phyloP scores from a whole-genome alignment of 1,284 basidiomycete species.

The Ganoderma leucocontextum region DNA sequence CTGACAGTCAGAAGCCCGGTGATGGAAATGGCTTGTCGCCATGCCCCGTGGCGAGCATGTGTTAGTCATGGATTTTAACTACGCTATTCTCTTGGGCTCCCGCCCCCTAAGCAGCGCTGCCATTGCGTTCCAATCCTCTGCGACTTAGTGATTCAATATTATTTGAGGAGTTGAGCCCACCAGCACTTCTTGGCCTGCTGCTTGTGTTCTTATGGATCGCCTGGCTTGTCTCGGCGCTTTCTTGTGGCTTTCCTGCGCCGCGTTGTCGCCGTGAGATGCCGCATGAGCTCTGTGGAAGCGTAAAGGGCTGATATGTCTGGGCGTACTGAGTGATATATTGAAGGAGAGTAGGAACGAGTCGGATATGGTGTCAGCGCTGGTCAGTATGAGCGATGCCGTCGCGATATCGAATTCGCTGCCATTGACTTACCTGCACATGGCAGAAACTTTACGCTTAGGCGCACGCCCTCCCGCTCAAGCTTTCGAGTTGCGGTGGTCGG shows the following conservation, averaged over 20 bases:
- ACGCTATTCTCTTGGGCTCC: conserved; percentile 44
- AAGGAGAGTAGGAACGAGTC: conserved; percentile 6
- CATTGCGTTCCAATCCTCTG: conserved; percentile 17
- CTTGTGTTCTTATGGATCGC: too few species aligned
- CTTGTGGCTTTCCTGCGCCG: conserved; percentile 1
- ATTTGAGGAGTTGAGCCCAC: too few species aligned
- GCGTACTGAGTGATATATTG: conserved; percentile 11
- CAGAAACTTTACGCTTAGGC: neutral
- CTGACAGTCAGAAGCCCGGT: conserved; percentile 36
- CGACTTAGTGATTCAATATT: too few species aligned
- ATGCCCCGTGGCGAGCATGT: conserved; percentile 44
- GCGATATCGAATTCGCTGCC: neutral
- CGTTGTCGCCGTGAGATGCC: conserved; percentile 11
- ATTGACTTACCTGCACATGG: neutral
- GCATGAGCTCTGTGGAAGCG: neutral
- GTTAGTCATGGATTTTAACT: conserved; percentile 38
- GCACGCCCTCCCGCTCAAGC: neutral
- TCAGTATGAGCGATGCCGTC: neutral
- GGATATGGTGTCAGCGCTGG: neutral
- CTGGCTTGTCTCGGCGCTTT: too few species aligned
- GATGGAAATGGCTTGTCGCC: conserved; percentile 41
- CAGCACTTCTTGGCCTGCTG: too few species aligned
- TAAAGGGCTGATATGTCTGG: conserved; percentile 4
- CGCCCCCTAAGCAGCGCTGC: conserved; percentile 37
- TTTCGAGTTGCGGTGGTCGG: neutral